Conservation (phyloP, 768 basidiomycete genomes). For the Pholiota molesta region DNA sequence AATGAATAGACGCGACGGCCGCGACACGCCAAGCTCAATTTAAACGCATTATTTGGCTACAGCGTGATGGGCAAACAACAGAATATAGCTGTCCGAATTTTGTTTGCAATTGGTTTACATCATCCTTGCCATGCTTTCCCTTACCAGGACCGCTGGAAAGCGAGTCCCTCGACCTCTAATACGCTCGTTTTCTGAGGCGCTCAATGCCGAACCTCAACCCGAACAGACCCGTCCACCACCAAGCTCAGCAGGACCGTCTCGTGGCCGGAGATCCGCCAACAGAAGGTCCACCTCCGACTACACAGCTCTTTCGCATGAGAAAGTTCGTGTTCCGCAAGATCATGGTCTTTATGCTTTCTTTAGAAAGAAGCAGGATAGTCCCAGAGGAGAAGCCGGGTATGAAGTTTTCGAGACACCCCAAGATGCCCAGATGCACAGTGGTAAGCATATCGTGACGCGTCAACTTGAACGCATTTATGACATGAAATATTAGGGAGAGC, state of each 20-base stretch:
- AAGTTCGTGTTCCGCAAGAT: slow-evolving; percentile 47
- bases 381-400: slow-evolving; percentile 50
- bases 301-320: slow-evolving; percentile 18
- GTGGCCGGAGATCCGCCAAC: slow-evolving; percentile 6
- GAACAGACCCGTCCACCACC: neutral
- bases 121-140: slow-evolving; percentile 19
- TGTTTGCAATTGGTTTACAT: neutral
- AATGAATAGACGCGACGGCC: slow-evolving; percentile 2
- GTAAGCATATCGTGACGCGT: slow-evolving; percentile 22
- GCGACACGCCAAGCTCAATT: slow-evolving; percentile 4
- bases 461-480: slow-evolving; percentile 12
- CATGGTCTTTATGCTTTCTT: slow-evolving; percentile 85
- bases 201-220: slow-evolving; percentile 14
- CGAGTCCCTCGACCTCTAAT: slow-evolving; percentile 13
- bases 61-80: slow-evolving; percentile 14
- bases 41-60: slow-evolving; percentile 17
- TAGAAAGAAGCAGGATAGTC: slow-evolving; percentile 51
- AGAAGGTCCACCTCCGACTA: neutral
- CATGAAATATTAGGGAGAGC: slow-evolving; percentile 64
- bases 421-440: slow-evolving; percentile 29
- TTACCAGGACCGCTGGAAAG: slow-evolving; percentile 20
- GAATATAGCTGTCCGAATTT: neutral
- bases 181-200: slow-evolving; percentile 31
- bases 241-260: slow-evolving; percentile 6
- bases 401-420: slow-evolving; percentile 47